A percentile compares a stretch with the other conserved stretches of the same genome.
phyloP scores from a whole-genome alignment of 805 yeast genomes.

The Suhomyces sp. region DNA sequence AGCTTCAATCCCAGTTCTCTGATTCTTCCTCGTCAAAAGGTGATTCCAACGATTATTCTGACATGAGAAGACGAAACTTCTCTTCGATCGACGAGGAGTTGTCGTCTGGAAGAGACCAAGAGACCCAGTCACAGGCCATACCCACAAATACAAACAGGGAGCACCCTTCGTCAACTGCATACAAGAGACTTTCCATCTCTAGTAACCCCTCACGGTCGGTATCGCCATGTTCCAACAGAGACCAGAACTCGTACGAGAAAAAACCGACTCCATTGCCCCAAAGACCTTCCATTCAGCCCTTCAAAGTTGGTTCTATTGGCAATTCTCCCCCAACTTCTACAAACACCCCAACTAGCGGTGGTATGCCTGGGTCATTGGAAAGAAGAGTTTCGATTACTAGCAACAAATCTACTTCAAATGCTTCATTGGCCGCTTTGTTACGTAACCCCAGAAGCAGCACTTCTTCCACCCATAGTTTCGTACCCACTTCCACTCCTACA shows the following conservation, averaged over 20 bases:
- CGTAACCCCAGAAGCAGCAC: slow-evolving; percentile 49
- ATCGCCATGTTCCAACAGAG: slow-evolving; percentile 21
- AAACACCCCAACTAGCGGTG: slow-evolving; percentile 6
- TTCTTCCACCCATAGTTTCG: slow-evolving; percentile 34
- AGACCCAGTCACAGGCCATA: neutral
- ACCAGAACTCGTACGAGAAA: slow-evolving; percentile 3
- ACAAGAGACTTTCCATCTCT: slow-evolving; percentile 14
- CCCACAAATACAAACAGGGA: neutral
- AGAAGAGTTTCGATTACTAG: slow-evolving; percentile 43
- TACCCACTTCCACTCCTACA: slow-evolving; percentile 19
- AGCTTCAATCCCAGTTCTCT: neutral
- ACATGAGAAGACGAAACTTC: neutral
- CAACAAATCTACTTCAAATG: slow-evolving; percentile 48
- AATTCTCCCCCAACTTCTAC: slow-evolving; percentile 38
- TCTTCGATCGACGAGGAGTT: slow-evolving; percentile 1
- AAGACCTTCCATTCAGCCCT: slow-evolving; percentile 50
- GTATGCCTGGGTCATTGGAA: slow-evolving; percentile 29
- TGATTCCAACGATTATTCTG: neutral
- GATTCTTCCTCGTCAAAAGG: neutral
- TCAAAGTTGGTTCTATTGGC: slow-evolving; percentile 60
- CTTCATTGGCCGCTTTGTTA: slow-evolving; percentile 51
- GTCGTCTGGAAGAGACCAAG: neutral
- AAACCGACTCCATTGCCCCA: slow-evolving; percentile 14
- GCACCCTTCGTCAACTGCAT: slow-evolving; percentile 1
- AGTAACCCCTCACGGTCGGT: slow-evolving; percentile 18